phyloP scores from a whole-genome alignment of 108 stramenopile genomes.

The Mediolabrus comicus region DNA sequence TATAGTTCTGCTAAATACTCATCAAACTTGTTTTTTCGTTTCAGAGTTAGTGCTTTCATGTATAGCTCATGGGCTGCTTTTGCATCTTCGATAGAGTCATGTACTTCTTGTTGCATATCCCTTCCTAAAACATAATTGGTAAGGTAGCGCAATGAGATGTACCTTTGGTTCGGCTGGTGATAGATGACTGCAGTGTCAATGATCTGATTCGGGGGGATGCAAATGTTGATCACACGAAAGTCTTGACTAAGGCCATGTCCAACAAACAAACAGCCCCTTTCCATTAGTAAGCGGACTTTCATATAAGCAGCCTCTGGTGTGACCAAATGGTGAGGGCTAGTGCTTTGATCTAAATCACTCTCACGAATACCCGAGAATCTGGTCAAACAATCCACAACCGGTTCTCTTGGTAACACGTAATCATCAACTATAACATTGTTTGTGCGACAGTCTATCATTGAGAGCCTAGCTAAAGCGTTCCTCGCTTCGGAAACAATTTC shows the following conservation, averaged over 20 bases:
- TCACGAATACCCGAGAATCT: conserved; percentile 89
- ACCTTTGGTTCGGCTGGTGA: conserved; percentile 79
- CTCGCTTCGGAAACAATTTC: conserved; percentile 75
- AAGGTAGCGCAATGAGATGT: conserved; percentile 90
- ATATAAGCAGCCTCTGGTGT: conserved; percentile 84
- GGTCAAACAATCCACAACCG: conserved; percentile 93
- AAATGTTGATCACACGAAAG: conserved; percentile 86
- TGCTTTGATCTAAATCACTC: conserved; percentile 86
- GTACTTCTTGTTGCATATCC: conserved; percentile 94
- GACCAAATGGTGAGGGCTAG: conserved; percentile 84
- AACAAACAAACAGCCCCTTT: conserved; percentile 83
- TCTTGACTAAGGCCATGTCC: conserved; percentile 90
- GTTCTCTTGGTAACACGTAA: conserved; percentile 89
- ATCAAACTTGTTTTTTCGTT: conserved; percentile 62
- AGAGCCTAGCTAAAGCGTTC: conserved; percentile 87
- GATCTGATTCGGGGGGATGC: conserved; percentile 87
- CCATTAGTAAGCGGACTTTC: conserved; percentile 89
- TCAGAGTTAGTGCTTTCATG: conserved; percentile 60
- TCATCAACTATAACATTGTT: conserved; percentile 85
- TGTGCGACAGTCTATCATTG: conserved; percentile 73
- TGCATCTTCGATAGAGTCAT: conserved; percentile 96
- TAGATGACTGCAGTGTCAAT: conserved; percentile 94
- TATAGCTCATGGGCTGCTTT: conserved; percentile 75
- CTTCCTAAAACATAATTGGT: conserved; percentile 81
- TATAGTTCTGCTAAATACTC: conserved; percentile 64